Base-by-base conservation (phyloP, 495 filamentous ascomycete species). In the Daldinia vernicosa region DNA sequence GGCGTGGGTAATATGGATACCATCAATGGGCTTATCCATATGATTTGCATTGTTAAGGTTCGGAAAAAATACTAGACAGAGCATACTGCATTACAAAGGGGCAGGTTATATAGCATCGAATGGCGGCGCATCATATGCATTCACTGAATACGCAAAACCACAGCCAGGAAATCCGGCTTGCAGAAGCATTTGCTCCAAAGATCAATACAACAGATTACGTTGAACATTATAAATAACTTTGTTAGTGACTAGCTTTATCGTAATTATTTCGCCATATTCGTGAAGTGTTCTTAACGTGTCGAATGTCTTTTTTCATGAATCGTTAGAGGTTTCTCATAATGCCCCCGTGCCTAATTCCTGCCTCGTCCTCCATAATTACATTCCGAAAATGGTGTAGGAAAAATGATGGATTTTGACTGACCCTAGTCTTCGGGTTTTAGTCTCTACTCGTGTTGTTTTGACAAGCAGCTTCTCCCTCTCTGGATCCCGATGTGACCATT, bases 61-160 rank as follows among this genome's bases (percentile, higher is more conserved):
- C 27, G 63, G 63, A 37, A 66, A 59, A 58, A 63, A 30, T 50
- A 53, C 24, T 55, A 64, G 51, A 66, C 28, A 60, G 67, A 60
- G 28, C 47, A 62, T 67, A 66, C 33, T 57, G 54, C 61, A 70
- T 70, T 51, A 45, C 35, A 64, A 50, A 47, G 60, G 59, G 53
- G 50, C 50, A 53, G 53, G 51, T 28, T 54, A 64, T 60, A 71
- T 71, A 71, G 62, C 68, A 71, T 71, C 45, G 57, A 55, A 40
- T 62, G 68, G 68, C 62, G 68, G 56, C 57, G 62, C 50, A 53
- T 61, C 47, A 39, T 57, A 71, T 66, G 26, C 30, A 70, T 66
- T 69, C 56, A 56, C 28, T 30, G 33, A 60, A 40, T 51, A 40
- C 24, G 17, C 51, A 57, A 57, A 68, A 50, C 37, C 37, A 62